phyloP scores from a whole-genome alignment of 192 early-diverging fungal species.

The Umbelopsis vinacea region DNA sequence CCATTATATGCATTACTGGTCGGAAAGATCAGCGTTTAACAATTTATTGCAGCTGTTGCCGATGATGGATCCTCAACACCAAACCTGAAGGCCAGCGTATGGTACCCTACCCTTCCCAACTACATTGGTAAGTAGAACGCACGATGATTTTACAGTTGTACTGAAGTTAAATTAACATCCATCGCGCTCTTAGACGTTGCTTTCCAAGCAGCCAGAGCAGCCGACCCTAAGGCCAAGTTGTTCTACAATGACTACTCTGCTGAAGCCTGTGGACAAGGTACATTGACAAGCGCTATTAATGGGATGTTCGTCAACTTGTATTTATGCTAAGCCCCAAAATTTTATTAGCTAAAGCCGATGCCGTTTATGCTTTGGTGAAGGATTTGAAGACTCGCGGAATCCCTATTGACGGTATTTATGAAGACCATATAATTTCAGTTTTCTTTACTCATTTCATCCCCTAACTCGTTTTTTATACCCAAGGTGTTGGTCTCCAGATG shows the following conservation, averaged over 20 bases:
- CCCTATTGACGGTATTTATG: constrained; percentile 18
- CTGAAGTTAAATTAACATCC: too few species aligned
- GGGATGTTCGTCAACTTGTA: not conserved
- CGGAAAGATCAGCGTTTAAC: not conserved
- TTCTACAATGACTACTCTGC: constrained; percentile 11
- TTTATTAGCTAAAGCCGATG: constrained; percentile 5
- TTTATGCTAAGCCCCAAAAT: not conserved
- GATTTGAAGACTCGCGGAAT: constrained; percentile 5
- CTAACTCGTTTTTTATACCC: not conserved
- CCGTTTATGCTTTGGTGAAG: constrained; percentile 15
- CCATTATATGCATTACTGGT: not conserved
- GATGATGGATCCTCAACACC: constrained; percentile 1
- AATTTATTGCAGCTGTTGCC: not conserved
- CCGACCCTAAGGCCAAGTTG: constrained; percentile 16
- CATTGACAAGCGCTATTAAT: not conserved
- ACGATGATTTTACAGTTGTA: too few species aligned
- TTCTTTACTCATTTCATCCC: not conserved
- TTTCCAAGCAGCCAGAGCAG: constrained; percentile 6
- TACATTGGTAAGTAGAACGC: not conserved
- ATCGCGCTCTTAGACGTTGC: not conserved
- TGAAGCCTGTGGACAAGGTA: constrained; percentile 17
- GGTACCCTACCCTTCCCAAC: constrained; percentile 4
- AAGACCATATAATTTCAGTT: not conserved
- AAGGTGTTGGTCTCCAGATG: constrained; percentile 23
- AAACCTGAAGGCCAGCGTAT: not conserved